Evolutionary conservation across 2,329 filamentous ascomycete species (phyloP).

Genomic region (Venturia nashicola): DNA sequence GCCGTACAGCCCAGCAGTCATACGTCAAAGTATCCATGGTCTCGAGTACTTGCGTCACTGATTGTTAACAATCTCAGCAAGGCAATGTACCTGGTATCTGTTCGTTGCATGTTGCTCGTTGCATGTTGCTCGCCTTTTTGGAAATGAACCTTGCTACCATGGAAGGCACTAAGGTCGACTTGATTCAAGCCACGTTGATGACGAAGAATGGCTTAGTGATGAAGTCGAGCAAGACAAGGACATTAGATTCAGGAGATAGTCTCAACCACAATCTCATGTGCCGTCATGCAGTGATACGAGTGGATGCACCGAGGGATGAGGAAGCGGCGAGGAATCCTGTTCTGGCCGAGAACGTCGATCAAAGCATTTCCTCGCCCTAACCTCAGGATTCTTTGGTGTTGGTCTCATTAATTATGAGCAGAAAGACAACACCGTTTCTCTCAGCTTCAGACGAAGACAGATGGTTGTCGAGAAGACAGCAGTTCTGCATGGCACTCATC

Average conservation of each 20-base stretch:
- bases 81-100: background rate
- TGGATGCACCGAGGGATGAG: background rate
- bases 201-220: background rate
- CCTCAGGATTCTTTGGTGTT: background rate
- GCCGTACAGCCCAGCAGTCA: background rate
- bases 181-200: background rate
- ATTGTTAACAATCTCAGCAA: background rate
- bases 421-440: background rate
- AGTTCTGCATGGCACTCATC: background rate
- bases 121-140: background rate
- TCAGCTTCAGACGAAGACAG: background rate
- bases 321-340: background rate
- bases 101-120: background rate
- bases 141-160: background rate
- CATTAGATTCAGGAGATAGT: background rate
- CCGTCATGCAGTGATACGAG: background rate
- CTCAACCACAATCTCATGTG: background rate
- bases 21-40: background rate
- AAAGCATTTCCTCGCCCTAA: background rate
- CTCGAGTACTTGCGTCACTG: background rate
- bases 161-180: background rate
- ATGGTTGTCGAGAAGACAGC: background rate
- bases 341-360: background rate
- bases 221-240: background rate
- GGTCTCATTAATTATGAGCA: background rate